phyloP scores from a whole-genome alignment of 2,329 filamentous ascomycete species.

The Didymella exigua region DNA sequence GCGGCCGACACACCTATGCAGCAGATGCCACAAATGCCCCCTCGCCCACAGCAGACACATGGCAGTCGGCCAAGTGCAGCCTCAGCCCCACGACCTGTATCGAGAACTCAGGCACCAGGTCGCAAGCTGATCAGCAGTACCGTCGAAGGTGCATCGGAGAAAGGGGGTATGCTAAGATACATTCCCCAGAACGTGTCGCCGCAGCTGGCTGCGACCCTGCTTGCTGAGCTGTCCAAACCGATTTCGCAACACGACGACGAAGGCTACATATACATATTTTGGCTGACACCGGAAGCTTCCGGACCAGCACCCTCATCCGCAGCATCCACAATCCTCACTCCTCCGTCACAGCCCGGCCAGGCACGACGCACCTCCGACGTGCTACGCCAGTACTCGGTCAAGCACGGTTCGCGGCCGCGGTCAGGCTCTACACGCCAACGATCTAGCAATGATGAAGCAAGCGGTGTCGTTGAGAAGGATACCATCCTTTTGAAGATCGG shows the following conservation, averaged over 20 bases:
- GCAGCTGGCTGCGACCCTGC: constrained; percentile 70
- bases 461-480: constrained; percentile 45
- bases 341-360: constrained; percentile 52
- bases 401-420: constrained; percentile 17
- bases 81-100: neutral
- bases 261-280: constrained; percentile 99
- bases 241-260: constrained; percentile 74
- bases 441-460: constrained; percentile 24
- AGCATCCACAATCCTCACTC: constrained; percentile 56
- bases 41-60: constrained; percentile 7
- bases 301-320: constrained; percentile 59
- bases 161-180: constrained; percentile 62
- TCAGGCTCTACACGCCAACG: constrained; percentile 13
- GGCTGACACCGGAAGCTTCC: constrained; percentile 74
- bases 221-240: constrained; percentile 77
- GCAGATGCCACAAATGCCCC: constrained; percentile 19
- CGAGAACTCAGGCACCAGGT: neutral
- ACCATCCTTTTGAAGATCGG: constrained; percentile 72
- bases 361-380: constrained; percentile 42
- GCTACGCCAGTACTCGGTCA: constrained; percentile 41
- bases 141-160: constrained; percentile 29
- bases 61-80: constrained; percentile 6
- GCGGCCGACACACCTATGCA: constrained; percentile 18
- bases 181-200: constrained; percentile 73
- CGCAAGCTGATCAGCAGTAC: neutral